Conservation (phyloP, 768 basidiomycete species). For the Dictyophora rubrovolvata region DNA sequence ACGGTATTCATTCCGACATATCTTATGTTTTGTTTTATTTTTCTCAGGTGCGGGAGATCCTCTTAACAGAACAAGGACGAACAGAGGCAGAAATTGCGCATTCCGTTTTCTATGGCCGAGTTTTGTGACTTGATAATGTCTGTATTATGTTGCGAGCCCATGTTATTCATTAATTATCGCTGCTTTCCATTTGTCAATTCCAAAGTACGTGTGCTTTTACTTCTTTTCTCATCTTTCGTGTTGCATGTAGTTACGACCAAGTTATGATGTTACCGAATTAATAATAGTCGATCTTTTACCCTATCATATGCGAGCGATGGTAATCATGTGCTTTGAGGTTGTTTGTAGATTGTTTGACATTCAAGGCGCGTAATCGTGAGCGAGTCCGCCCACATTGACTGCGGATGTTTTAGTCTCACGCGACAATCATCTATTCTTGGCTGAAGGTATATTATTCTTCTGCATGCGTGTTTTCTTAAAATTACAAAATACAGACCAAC, state of each 20-base stretch:
- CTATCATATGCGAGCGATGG: not conserved
- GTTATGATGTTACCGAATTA: not conserved
- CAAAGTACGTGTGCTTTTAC: not conserved
- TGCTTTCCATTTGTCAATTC: not conserved
- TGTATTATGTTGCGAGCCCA: not conserved
- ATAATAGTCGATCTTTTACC: not conserved
- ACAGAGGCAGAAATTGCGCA: slow-evolving; percentile 45
- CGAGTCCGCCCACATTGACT: no score
- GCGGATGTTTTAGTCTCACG: no score
- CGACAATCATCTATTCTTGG: no score
- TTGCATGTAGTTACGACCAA: not conserved
- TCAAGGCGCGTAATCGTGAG: no score
- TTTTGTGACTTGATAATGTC: slow-evolving; percentile 9
- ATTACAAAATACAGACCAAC: not conserved
- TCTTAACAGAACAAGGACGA: slow-evolving; percentile 56
- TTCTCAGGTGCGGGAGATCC: slow-evolving; percentile 64
- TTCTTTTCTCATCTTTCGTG: not conserved
- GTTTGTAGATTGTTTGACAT: no score
- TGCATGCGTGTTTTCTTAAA: not conserved
- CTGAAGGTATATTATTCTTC: no score
- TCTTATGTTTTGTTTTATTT: not conserved
- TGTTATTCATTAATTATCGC: not conserved
- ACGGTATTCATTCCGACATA: not conserved
- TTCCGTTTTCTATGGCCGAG: slow-evolving; percentile 46
- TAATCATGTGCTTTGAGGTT: no score